Conservation (phyloP, 2,329 filamentous ascomycete species). For the Magnaporthiopsis incrustans region DNA sequence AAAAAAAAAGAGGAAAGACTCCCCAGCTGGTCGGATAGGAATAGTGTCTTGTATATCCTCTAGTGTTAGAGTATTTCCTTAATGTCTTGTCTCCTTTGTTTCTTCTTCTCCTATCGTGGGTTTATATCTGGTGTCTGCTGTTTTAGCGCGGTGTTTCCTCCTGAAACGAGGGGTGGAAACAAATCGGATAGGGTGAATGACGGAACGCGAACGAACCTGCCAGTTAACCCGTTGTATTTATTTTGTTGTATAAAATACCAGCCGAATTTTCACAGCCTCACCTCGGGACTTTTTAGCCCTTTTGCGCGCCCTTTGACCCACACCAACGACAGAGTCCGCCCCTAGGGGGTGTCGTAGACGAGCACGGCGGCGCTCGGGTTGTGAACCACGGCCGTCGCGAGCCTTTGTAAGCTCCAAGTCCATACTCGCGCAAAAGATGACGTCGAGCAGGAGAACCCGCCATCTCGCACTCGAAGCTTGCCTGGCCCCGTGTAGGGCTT, state of each 20-base stretch:
- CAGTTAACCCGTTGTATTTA: background rate
- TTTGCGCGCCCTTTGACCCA: background rate
- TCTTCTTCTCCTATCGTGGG: background rate
- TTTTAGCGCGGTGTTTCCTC: background rate
- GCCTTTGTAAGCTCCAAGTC: conserved; percentile 20
- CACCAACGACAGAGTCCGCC: background rate
- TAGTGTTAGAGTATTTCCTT: background rate
- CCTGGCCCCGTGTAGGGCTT: conserved; percentile 55
- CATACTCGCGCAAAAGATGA: conserved; percentile 33
- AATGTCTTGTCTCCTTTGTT: background rate
- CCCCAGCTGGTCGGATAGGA: background rate
- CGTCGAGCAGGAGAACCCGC: conserved; percentile 44
- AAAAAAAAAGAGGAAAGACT: background rate
- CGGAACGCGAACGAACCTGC: no score
- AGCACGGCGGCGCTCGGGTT: conserved; percentile 35
- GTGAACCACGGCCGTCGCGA: conserved; percentile 22
- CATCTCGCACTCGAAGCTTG: conserved; percentile 53
- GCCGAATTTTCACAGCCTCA: background rate
- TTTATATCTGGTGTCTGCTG: background rate
- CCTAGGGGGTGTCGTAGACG: background rate
- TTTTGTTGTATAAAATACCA: background rate
- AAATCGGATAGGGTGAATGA: background rate
- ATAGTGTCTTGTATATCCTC: background rate
- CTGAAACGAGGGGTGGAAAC: background rate
- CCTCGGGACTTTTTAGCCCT: background rate